Evolutionary conservation across 164 flowering plant genomes (phyloP), one percentile per base, ranked within the genome.

Genomic region (Paratinospora sagittata): DNA sequence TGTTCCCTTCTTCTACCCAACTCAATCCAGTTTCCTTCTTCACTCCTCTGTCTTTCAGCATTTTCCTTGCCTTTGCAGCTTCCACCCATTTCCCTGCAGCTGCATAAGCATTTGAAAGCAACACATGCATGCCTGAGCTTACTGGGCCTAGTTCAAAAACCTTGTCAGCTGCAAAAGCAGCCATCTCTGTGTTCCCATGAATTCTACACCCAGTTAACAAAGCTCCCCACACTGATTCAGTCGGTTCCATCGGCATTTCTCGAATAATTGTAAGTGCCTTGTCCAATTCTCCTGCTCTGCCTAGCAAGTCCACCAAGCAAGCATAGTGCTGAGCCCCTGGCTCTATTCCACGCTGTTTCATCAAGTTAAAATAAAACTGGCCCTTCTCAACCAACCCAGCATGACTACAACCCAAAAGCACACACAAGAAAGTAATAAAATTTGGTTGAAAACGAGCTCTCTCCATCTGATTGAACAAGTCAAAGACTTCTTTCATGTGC

Each of bases 21-120:
- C 99, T 96, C 81, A 96, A 83, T 33, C 98, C 98, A 9, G 96
- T 85, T 76, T 91, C 99, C 79, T 93, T 96, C 81, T 85, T 96
- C 78, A 85, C 72, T 23, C 99, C 97, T 62, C 71, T 70, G 75
- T 95, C 97, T 63, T 88, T 89, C 73, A 95, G 76, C 83, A 80
- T 77, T 79, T 86, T 92, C 80, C 99, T 85, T 3, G 93, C 89
- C 72, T 72, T 81, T 69, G 99, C 98, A 27, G 99, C 91, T 47
- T 95, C 99, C 36, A 81, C 87, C 64, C 72, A 89, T 72, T 89
- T 84, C 36, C 96, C 98, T 68, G 90, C 96, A 74, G 96, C 90
- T 3, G 96, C 91, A 80, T 91, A 95, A 11, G 98, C 96, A 77
- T 95, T 95, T 12, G 91, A 83, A 26, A 95, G 30, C 55, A 90